Conservation (phyloP, 164 flowering plant genomes). For the Chloranthus sessilifolius region DNA sequence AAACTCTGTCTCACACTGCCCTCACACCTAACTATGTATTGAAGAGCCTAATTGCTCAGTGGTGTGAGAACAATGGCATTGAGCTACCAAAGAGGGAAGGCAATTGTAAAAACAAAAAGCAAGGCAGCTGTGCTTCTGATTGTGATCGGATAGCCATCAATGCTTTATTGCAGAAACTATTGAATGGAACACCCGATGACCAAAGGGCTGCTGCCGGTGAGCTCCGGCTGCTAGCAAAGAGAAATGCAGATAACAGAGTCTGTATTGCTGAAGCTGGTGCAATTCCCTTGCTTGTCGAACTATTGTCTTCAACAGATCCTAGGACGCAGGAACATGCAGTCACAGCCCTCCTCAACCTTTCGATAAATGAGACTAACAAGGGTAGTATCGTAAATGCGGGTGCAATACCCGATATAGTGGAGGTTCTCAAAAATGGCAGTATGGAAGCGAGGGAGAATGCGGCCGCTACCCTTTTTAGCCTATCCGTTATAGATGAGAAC, state of each 20-base stretch:
- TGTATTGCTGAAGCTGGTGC: slow-evolving; percentile 27
- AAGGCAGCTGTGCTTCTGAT: slow-evolving; percentile 11
- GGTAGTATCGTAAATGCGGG: slow-evolving; percentile 21
- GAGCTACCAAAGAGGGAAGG: slow-evolving; percentile 21
- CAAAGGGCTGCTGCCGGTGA: slow-evolving; percentile 31
- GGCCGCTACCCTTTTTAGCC: slow-evolving; percentile 26
- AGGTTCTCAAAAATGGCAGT: slow-evolving; percentile 22
- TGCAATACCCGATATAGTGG: slow-evolving; percentile 25
- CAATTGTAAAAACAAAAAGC: slow-evolving; percentile 12
- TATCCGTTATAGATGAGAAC: slow-evolving; percentile 22
- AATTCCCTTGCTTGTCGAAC: slow-evolving; percentile 22
- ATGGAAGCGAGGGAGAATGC: slow-evolving; percentile 32
- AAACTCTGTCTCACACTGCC: slow-evolving; percentile 17
- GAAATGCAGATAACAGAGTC: slow-evolving; percentile 27
- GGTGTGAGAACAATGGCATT: slow-evolving; percentile 31
- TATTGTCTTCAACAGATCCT: slow-evolving; percentile 23
- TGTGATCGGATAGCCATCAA: slow-evolving; percentile 16
- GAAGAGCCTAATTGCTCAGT: slow-evolving; percentile 26
- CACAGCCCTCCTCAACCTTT: slow-evolving; percentile 26
- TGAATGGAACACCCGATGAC: slow-evolving; percentile 13
- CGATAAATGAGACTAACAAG: slow-evolving; percentile 24
- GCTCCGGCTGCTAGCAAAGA: slow-evolving; percentile 29
- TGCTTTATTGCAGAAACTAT: slow-evolving; percentile 15
- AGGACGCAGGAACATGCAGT: slow-evolving; percentile 29
- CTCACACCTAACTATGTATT: slow-evolving; percentile 32